phyloP scores from a whole-genome alignment of 495 filamentous ascomycete genomes.

The Tuber aestivum region DNA sequence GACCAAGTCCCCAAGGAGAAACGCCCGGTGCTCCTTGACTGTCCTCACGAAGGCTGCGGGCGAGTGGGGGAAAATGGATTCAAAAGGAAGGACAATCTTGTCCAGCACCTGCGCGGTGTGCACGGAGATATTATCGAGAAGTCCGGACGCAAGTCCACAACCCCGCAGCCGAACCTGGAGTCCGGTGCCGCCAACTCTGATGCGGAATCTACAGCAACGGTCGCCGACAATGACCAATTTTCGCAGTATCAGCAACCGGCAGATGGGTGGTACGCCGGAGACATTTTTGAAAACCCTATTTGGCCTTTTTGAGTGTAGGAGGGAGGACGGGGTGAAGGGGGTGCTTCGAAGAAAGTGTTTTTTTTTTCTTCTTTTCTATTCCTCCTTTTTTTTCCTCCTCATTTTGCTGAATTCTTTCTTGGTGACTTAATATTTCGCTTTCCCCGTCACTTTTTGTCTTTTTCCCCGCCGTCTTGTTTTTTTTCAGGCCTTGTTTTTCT shows the following conservation, averaged over 20 bases:
- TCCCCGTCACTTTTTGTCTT: not conserved
- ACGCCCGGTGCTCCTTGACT: not conserved
- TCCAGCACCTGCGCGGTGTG: not conserved
- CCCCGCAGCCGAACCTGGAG: not conserved
- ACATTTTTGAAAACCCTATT: not conserved
- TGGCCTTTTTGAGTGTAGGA: not conserved
- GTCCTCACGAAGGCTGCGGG: not conserved
- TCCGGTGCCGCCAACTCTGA: not conserved
- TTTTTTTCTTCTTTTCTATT: not conserved
- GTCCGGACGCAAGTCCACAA: not conserved
- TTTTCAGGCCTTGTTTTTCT: not conserved
- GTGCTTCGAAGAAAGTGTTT: not conserved
- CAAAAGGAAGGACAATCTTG: not conserved
- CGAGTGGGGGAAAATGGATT: not conserved
- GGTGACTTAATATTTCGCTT: not conserved
- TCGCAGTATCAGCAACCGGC: not conserved
- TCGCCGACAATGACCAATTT: too few relatives aligned
- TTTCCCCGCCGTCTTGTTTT: not conserved
- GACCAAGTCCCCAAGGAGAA: not conserved
- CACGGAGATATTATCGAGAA: not conserved
- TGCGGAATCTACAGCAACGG: not conserved
- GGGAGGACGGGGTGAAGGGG: not conserved
- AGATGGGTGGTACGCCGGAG: too few relatives aligned
- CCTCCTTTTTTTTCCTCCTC: not conserved
- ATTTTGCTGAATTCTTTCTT: not conserved